These are phyloP conservation scores for Primulina huaijiensis DNA, from an alignment of 257 asterid species.

Conservation along the genomic window DNA sequence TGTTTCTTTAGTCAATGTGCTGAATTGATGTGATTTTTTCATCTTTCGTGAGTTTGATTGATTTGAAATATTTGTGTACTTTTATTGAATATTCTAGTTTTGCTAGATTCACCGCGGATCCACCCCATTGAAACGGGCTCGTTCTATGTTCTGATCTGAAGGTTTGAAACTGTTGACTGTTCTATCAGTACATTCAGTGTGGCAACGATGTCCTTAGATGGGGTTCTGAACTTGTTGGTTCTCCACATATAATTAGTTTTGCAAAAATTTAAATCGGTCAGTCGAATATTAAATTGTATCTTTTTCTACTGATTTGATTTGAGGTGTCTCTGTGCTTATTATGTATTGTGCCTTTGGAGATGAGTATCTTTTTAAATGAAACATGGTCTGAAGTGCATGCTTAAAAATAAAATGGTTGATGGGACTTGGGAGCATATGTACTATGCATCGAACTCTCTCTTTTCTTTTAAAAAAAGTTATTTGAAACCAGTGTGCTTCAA, in stretches of 20 bases:
- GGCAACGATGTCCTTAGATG: not conserved
- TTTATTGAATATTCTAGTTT: not conserved
- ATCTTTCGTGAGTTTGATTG: constrained; percentile 17
- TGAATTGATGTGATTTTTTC: constrained; percentile 13
- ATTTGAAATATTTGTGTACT: constrained; percentile 6
- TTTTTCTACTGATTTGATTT: constrained; percentile 11
- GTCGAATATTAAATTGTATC: constrained; percentile 1
- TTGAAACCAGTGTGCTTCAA: not conserved
- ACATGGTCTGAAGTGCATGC: not conserved
- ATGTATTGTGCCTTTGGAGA: not conserved
- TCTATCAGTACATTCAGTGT: not conserved
- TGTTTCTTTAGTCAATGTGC: not conserved
- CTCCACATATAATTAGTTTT: constrained; percentile 1
- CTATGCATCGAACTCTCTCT: not conserved
- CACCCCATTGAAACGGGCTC: not conserved
- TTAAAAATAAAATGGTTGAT: too few relatives aligned
- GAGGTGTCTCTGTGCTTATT: constrained; percentile 16
- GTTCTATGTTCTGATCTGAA: constrained; percentile 6
- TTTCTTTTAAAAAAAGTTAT: not conserved
- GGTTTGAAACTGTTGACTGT: constrained; percentile 5
- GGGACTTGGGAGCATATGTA: not conserved
- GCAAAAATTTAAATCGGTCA: not conserved
- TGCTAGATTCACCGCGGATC: not conserved
- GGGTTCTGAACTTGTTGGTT: not conserved
- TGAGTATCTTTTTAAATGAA: not conserved